These are phyloP conservation scores for Suillus luteus DNA, from an alignment of 768 basidiomycete species.

Conservation along the genomic window DNA sequence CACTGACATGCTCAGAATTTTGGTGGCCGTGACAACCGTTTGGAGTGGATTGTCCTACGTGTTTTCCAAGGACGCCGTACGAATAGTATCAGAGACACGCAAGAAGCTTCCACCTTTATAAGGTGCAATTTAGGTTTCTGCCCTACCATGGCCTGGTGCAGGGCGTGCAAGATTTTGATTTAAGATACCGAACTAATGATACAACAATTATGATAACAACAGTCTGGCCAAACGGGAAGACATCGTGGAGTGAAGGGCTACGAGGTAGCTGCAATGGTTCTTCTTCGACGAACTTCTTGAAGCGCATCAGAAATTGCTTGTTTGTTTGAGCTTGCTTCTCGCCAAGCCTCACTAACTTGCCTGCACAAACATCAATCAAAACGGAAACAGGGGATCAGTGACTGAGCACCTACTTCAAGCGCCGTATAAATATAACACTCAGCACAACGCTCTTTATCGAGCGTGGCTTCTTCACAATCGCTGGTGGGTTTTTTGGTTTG, in stretches of 20 bases:
- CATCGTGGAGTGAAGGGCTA: slow-evolving; percentile 14
- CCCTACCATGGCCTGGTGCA: neutral
- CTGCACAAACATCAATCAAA: slow-evolving; percentile 38
- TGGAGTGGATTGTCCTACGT: slow-evolving; percentile 89
- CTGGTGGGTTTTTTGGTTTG: slow-evolving; percentile 43
- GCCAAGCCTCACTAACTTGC: slow-evolving; percentile 63
- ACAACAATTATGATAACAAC: slow-evolving; percentile 18
- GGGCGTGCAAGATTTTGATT: slow-evolving; percentile 6
- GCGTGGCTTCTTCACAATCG: slow-evolving; percentile 41
- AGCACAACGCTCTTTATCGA: slow-evolving; percentile 59
- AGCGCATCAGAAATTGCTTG: slow-evolving; percentile 65
- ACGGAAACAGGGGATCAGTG: neutral
- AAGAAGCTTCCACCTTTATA: slow-evolving; percentile 32
- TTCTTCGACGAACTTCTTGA: slow-evolving; percentile 64
- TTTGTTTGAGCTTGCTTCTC: slow-evolving; percentile 59
- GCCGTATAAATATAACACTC: slow-evolving; percentile 64
- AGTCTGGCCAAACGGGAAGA: slow-evolving; percentile 1
- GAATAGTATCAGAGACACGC: slow-evolving; percentile 48
- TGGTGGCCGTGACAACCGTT: slow-evolving; percentile 88
- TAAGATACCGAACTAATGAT: slow-evolving; percentile 18
- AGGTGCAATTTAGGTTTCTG: neutral
- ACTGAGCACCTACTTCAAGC: slow-evolving; percentile 54
- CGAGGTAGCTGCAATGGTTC: slow-evolving; percentile 31
- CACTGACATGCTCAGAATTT: slow-evolving; percentile 52
- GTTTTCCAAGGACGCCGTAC: slow-evolving; percentile 74